Percentiles rank a stretch among this genome's conserved stretches.
phyloP scores from a whole-genome alignment of 2,329 filamentous ascomycete genomes.

The Nigrospora sphaerica region DNA sequence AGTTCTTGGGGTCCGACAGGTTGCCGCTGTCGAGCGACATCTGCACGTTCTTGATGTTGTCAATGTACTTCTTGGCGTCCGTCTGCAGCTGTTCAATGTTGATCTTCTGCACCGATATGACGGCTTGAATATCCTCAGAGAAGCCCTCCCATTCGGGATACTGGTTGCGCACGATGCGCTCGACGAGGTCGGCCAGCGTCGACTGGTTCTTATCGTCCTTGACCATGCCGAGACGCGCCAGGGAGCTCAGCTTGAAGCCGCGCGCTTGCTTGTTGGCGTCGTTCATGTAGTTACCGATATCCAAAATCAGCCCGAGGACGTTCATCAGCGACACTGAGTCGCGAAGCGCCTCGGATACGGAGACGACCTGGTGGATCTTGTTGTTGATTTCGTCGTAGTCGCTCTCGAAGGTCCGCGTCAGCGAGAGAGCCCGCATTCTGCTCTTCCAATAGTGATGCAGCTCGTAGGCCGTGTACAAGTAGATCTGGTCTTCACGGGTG shows the following conservation, averaged over 20 bases:
- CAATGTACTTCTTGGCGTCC: conserved; percentile 87
- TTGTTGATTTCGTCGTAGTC: conserved; percentile 89
- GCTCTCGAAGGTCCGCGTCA: conserved; percentile 75
- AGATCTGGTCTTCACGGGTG: conserved; percentile 92
- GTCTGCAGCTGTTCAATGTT: conserved; percentile 87
- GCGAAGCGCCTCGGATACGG: conserved; percentile 79
- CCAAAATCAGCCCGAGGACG: conserved; percentile 88
- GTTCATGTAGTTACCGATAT: conserved; percentile 99
- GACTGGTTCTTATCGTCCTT: conserved; percentile 99
- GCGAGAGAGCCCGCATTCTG: conserved; percentile 80
- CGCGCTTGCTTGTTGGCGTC: conserved; percentile 97
- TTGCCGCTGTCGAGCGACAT: conserved; percentile 88
- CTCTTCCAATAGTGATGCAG: conserved; percentile 98
- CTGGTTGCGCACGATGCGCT: conserved; percentile 92
- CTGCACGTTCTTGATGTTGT: conserved; percentile 92
- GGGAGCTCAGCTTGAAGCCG: conserved; percentile 94
- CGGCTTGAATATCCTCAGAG: conserved; percentile 72
- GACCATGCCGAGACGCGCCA: conserved; percentile 90
- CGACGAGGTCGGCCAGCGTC: conserved; percentile 89
- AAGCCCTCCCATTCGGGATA: conserved; percentile 95
- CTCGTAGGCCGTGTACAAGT: conserved; percentile 86
- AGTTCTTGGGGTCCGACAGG: conserved; percentile 91
- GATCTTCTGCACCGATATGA: conserved; percentile 76
- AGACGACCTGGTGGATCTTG: conserved; percentile 80
- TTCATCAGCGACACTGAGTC: conserved; percentile 94